phyloP scores from a whole-genome alignment of 306 rosid species.

The Hippophae tibetana region DNA sequence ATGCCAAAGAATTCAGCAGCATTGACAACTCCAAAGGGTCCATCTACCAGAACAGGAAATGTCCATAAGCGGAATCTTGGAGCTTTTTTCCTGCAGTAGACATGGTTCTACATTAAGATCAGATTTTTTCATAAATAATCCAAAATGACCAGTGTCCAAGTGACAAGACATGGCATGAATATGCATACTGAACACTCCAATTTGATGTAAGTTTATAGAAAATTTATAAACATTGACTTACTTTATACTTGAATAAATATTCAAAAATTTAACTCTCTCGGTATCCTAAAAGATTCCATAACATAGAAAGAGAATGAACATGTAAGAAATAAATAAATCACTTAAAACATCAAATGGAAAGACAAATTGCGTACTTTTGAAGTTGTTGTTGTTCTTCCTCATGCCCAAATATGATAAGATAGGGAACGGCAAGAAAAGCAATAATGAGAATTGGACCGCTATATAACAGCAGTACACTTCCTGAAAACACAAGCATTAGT shows the following conservation, averaged over 20 bases:
- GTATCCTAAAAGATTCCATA: too few species aligned
- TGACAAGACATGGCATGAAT: too few species aligned
- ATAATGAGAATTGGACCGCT: conserved; percentile 44
- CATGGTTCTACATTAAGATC: neutral
- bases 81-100: conserved; percentile 35
- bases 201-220: too few species aligned
- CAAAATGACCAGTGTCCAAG: too few species aligned
- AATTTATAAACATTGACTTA: too few species aligned
- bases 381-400: conserved; percentile 25
- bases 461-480: conserved; percentile 34
- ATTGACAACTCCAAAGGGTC: conserved; percentile 66
- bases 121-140: too few species aligned
- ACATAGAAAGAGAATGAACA: too few species aligned
- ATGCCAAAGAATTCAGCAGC: conserved; percentile 64
- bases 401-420: conserved; percentile 30
- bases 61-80: conserved; percentile 65
- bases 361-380: conserved; percentile 30
- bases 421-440: conserved; percentile 49
- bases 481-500: conserved; percentile 16
- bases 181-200: too few species aligned
- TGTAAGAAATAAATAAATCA: too few species aligned
- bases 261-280: too few species aligned
- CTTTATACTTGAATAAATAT: too few species aligned
- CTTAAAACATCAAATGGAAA: too few species aligned
- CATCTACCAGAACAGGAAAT: conserved; percentile 56